Evolutionary conservation across 2,329 filamentous ascomycete species (phyloP).

Genomic region (Microdochium nivale): DNA sequence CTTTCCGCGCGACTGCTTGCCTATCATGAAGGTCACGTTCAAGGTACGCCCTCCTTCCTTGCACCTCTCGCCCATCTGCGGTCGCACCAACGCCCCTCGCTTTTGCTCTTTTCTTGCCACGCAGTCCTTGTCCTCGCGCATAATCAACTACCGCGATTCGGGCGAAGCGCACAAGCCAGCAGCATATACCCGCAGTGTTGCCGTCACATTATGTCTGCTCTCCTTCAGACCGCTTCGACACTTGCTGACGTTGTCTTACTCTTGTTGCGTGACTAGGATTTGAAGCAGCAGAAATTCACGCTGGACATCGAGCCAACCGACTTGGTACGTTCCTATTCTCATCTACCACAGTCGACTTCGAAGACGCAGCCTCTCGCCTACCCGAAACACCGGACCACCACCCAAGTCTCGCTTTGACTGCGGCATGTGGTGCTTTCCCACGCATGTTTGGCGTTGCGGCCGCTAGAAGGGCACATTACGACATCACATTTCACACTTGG

Average conservation of each 20-base stretch:
- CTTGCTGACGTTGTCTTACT: neutral
- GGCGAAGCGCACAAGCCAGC: no score
- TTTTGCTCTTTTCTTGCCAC: neutral
- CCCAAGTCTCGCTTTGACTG: neutral
- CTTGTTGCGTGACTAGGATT: constrained; percentile 52
- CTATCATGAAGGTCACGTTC: constrained; percentile 62
- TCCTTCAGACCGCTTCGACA: neutral
- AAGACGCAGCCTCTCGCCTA: constrained; percentile 12
- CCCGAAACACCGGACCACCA: constrained; percentile 4
- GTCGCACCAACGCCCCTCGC: neutral
- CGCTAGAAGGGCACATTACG: no score
- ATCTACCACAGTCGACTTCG: neutral
- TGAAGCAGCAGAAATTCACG: constrained; percentile 97
- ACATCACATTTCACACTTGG: no score
- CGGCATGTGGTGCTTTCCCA: no score
- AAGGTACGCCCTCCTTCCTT: constrained; percentile 35
- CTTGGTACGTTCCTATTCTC: constrained; percentile 55
- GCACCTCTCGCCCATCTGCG: neutral
- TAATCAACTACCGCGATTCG: no score
- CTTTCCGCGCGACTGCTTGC: neutral
- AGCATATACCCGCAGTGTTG: no score
- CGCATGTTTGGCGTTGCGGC: no score
- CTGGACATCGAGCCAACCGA: constrained; percentile 92
- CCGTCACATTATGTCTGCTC: neutral
- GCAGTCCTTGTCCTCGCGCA: neutral